A percentile compares a stretch with the other conserved stretches of the same genome.
Evolutionary conservation across 345 rosid genomes (phyloP).

Genomic region (Eucalyptus albens): DNA sequence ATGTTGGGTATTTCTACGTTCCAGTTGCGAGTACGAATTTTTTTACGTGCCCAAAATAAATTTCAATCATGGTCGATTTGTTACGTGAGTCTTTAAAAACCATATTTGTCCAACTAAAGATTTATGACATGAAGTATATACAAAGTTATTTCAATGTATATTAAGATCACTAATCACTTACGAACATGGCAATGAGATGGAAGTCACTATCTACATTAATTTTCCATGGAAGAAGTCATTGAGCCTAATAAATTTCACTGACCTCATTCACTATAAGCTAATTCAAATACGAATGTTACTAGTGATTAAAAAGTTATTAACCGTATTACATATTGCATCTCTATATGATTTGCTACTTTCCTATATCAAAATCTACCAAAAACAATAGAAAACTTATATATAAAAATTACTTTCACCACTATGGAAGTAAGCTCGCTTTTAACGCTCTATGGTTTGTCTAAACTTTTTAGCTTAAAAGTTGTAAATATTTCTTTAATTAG

Average conservation of each 20-base stretch:
- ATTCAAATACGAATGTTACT: no score
- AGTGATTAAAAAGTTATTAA: neutral
- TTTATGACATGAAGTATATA: neutral
- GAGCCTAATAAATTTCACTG: no score
- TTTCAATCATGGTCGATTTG: neutral
- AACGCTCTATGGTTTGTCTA: rapidly evolving
- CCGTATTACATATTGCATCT: rapidly evolving
- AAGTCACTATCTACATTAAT: neutral
- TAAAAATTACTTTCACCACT: rapidly evolving
- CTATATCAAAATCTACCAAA: neutral
- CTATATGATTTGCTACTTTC: neutral
- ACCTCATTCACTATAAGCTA: no score
- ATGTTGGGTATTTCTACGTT: neutral
- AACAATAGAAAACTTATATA: neutral
- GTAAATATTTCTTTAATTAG: neutral
- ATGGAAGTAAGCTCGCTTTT: rapidly evolving
- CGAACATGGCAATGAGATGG: rapidly evolving
- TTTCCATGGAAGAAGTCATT: no score
- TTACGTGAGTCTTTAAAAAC: neutral
- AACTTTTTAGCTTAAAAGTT: neutral
- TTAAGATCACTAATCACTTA: neutral
- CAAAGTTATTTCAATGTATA: no score
- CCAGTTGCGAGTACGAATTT: rapidly evolving
- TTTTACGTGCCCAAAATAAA: neutral
- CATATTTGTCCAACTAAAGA: rapidly evolving